Conservation (phyloP, 768 basidiomycete species). For the Amanita fuliginea region DNA sequence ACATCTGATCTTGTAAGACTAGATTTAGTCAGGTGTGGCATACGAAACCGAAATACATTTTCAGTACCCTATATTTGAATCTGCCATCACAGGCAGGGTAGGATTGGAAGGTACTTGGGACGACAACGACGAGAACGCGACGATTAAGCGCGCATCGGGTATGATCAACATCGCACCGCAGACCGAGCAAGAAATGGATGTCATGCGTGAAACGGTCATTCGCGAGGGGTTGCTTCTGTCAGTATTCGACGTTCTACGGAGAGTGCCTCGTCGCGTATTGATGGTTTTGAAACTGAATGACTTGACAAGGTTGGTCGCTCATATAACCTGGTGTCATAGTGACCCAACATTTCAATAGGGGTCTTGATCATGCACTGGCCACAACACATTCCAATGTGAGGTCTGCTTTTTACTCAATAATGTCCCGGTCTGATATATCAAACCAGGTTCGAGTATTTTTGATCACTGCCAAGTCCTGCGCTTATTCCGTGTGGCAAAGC, state of each 20-base stretch:
- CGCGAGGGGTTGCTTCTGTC: constrained; percentile 75
- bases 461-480: constrained; percentile 84
- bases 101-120: constrained; percentile 55
- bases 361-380: constrained; percentile 72
- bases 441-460: constrained; percentile 76
- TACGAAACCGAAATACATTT: background rate
- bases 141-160: constrained; percentile 58
- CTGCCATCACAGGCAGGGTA: constrained; percentile 85
- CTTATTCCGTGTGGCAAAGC: constrained; percentile 67
- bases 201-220: constrained; percentile 74
- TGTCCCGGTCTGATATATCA: constrained; percentile 4
- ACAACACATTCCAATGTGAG: constrained; percentile 76
- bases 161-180: constrained; percentile 69
- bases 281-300: constrained; percentile 87
- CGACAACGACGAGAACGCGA: constrained; percentile 20
- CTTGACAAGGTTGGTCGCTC: constrained; percentile 47
- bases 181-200: constrained; percentile 67
- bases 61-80: constrained; percentile 91
- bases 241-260: constrained; percentile 79
- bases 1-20: constrained; percentile 66
- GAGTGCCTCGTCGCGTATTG: constrained; percentile 72
- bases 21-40: background rate
- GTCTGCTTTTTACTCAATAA: constrained; percentile 8
- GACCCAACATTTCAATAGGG: constrained; percentile 28
- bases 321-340: background rate